These are phyloP conservation scores for Ilex aquifolium DNA, from an alignment of 257 asterid species.

Conservation along the genomic window DNA sequence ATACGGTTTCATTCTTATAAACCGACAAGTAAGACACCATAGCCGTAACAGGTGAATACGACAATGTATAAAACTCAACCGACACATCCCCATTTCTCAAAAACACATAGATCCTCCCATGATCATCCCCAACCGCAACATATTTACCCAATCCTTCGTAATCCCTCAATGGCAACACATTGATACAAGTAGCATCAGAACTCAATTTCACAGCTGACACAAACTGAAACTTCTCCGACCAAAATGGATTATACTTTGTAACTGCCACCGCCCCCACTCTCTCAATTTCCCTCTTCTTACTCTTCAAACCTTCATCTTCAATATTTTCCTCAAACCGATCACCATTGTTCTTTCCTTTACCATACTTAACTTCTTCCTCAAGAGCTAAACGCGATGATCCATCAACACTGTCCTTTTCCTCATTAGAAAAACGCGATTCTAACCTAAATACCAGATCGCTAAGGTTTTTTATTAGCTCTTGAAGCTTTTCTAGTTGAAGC, in stretches of 20 bases:
- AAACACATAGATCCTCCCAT: conserved; percentile 55
- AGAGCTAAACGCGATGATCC: neutral
- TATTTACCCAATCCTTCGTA: conserved; percentile 75
- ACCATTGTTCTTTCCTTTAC: conserved; percentile 10
- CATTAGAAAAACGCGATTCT: conserved; percentile 47
- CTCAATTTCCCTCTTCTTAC: conserved; percentile 16
- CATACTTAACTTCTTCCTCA: conserved; percentile 17
- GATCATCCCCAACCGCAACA: conserved; percentile 72
- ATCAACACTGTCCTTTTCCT: conserved; percentile 10
- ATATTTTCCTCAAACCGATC: conserved; percentile 4
- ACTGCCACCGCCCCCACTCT: conserved; percentile 36
- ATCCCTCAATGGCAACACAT: conserved; percentile 69
- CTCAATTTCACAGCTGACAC: conserved; percentile 80
- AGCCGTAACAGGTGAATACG: conserved; percentile 48
- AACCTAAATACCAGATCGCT: conserved; percentile 53
- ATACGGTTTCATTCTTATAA: conserved; percentile 73
- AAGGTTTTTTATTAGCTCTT: conserved; percentile 57
- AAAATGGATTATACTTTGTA: conserved; percentile 62
- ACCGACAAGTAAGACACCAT: conserved; percentile 53
- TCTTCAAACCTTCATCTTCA: conserved; percentile 14
- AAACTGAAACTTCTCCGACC: conserved; percentile 91
- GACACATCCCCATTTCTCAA: conserved; percentile 67
- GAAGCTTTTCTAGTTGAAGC: conserved; percentile 61
- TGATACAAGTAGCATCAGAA: conserved; percentile 57
- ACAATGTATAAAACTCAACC: conserved; percentile 42